phyloP scores from a whole-genome alignment of 192 early-diverging fungal genomes.

The Paraglomus occultum region DNA sequence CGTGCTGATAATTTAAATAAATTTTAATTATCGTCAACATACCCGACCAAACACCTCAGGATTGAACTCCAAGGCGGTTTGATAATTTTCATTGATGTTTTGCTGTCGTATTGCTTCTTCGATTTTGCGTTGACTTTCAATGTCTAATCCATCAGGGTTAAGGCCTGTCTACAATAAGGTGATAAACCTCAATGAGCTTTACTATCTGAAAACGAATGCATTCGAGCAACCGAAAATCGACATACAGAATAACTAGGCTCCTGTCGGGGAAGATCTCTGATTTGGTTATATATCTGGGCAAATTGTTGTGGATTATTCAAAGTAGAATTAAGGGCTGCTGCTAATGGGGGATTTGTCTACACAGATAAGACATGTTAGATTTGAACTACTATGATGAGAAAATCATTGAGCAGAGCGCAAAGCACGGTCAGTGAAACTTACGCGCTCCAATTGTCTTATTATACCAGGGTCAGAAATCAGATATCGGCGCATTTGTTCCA shows the following conservation, averaged over 20 bases:
- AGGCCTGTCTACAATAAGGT: slow-evolving; percentile 39
- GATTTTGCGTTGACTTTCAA: slow-evolving; percentile 88
- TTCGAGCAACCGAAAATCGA: not conserved
- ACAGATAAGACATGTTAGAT: not conserved
- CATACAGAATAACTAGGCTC: not conserved
- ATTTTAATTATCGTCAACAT: slow-evolving; percentile 7
- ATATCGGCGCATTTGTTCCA: slow-evolving; percentile 58
- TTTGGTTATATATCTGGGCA: not conserved
- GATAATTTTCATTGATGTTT: slow-evolving; percentile 79
- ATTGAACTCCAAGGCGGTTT: slow-evolving; percentile 88
- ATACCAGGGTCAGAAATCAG: slow-evolving; percentile 59
- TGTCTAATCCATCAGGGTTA: slow-evolving; percentile 83
- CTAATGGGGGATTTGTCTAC: too few species aligned
- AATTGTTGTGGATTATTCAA: slow-evolving; percentile 40
- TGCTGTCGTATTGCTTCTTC: slow-evolving; percentile 86
- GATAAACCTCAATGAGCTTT: not conserved
- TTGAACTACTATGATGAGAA: not conserved
- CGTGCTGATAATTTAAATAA: too few species aligned
- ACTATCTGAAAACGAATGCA: not conserved
- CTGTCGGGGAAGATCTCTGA: too few species aligned
- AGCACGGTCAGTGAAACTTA: slow-evolving; percentile 31
- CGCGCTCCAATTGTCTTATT: slow-evolving; percentile 55
- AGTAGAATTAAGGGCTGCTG: slow-evolving; percentile 36
- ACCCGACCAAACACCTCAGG: slow-evolving; percentile 92
- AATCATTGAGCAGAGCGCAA: not conserved